Evolutionary conservation across 768 basidiomycete genomes (phyloP), one percentile per base, ranked within the genome.

Genomic region (Tricholoma sp.): DNA sequence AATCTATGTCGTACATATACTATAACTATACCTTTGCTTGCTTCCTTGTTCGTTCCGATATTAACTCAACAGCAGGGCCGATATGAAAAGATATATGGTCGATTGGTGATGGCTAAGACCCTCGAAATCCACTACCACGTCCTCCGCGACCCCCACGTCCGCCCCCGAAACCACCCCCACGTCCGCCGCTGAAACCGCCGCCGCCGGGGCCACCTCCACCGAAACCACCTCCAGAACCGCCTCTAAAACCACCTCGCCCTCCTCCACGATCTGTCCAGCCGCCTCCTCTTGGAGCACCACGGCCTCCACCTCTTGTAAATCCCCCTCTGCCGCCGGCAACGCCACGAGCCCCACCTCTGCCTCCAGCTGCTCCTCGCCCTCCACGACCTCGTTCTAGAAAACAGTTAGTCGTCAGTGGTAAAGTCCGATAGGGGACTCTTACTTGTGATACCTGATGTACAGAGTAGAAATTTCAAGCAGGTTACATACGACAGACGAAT

Each of bases 381-480:
- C 70, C 72, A 31, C 75, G 71, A 9, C 76, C 81, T 50, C 72
- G 68, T 67, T 74, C 77, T 76, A 53, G 54, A 35, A 53, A 35
- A 59, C 6, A n/a, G 27, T 49, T 52, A 64, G 34, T 29, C 52
- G 12, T 11, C 56, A 52, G 39, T 59, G 50, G 54, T 41, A 29
- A 24, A 55, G 60, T 24, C n/a, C 18, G 34, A 61, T 50, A 50
- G 52, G 49, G 27, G 61, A 37, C 16, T 66, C 77, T 71, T 73
- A 79, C 81, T 82, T 60, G 79, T 73, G 52, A 81, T 72, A 66
- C 80, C 81, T 83, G 57, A 18, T 46, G 41, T 22, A 57, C 27
- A n/a, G 29, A 24, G 21, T 24, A 47, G n/a, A 29, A 54, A 50
- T 14, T 7, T 51, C 29, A 54, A 34, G 54, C 47, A 46, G 37